phyloP scores from a whole-genome alignment of 2,329 filamentous ascomycete genomes.

The Aureobasidium sp. region DNA sequence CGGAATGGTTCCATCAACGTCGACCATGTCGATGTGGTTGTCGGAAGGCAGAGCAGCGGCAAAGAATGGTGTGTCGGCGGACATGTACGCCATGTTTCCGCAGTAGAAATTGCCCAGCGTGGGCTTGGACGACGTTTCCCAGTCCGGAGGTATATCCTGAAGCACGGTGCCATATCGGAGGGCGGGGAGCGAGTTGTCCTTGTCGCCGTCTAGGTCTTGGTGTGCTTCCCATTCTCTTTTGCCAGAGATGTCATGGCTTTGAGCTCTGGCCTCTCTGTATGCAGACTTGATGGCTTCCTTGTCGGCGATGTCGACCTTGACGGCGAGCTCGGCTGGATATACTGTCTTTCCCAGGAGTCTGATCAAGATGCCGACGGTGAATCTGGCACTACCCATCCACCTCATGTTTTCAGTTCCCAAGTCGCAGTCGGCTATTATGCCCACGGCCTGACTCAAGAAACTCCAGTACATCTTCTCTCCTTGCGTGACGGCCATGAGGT shows the following conservation, averaged over 20 bases:
- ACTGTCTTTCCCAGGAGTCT: constrained; percentile 67
- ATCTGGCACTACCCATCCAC: constrained; percentile 85
- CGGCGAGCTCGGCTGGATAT: constrained; percentile 82
- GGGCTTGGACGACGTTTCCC: constrained; percentile 66
- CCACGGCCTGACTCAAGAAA: constrained; percentile 84
- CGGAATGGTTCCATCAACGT: constrained; percentile 67
- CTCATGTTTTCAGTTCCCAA: constrained; percentile 83
- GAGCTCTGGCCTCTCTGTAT: constrained; percentile 45
- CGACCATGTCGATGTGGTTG: constrained; percentile 78
- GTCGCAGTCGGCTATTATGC: constrained; percentile 84
- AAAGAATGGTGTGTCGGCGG: constrained; percentile 81
- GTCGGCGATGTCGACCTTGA: constrained; percentile 73
- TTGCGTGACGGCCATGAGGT: constrained; percentile 83
- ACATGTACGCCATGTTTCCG: constrained; percentile 93
- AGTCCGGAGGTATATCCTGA: constrained; percentile 68
- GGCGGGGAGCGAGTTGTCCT: constrained; percentile 50
- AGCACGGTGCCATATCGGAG: constrained; percentile 74
- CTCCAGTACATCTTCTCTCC: constrained; percentile 67
- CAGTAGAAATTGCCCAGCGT: constrained; percentile 88
- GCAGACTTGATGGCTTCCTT: constrained; percentile 68
- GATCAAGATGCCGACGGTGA: constrained; percentile 76
- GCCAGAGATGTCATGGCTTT: constrained; percentile 21
- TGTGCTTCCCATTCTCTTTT: constrained; percentile 23
- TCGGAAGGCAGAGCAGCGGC: constrained; percentile 74
- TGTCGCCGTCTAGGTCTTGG: constrained; percentile 19